Base-by-base conservation (phyloP, 306 rosid species). In the Fragaria nilgerrensis region DNA sequence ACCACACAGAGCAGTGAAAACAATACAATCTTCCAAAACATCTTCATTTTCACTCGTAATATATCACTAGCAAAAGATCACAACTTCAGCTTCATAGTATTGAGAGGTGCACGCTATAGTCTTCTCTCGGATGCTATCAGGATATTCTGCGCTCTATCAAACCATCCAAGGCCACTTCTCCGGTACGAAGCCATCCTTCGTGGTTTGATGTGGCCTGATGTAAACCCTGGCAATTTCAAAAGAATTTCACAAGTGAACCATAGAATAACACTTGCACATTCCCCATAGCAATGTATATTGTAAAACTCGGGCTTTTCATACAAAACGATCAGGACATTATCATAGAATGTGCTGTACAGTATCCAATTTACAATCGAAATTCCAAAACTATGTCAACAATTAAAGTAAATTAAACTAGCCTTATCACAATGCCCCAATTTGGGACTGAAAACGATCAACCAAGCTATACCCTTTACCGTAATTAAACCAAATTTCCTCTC, bases 1-100 rank as follows among this genome's bases (percentile, higher is more conserved):
- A 86, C 73, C 69, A 92, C 13, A 63, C 66, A 77, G 53, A 86
- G 68, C 56, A 90, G 66, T 48, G 69, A 62, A 77, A 87, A 80
- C 69, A 86, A 69, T 59, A 87, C 63, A 67, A 86, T 47, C 15
- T 63, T 72, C n/a, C n/a, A n/a, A n/a, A n/a, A n/a, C n/a, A n/a
- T 71, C 78, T 70, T 79, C 88, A 84, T 87, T 80, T 83, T 85
- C 75, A 41, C 63, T 2, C 9, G 12, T 10, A 29, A 20, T 50
- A 66, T 68, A 5, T 61, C 83, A 78, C 73, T 13, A 29, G 44
- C 41, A 43, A 43, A 9, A 12, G 52, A 72, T 61, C 23, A 50
- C 34, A 76, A 29, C n/a, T 50, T 62, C 63, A 52, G 32, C 77
- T 75, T 50, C 75, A 41, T 41, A 74, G 72, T 45, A 15, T 59